Conservation (phyloP, 768 basidiomycete species). For the Xerocomellus amylosporus region DNA sequence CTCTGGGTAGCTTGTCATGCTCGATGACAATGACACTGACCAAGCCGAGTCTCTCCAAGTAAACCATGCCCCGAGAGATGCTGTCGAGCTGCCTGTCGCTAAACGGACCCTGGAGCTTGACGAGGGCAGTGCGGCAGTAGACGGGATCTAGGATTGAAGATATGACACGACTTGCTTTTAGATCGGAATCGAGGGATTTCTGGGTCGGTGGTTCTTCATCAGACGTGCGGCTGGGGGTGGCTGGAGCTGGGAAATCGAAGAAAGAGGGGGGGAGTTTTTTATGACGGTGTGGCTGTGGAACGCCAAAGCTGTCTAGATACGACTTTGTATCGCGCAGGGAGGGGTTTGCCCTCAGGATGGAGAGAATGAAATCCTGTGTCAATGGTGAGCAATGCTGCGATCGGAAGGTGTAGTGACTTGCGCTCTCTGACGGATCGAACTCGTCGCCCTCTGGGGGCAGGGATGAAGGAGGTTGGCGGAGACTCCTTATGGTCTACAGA, state of each 20-base stretch:
- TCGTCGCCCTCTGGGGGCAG: slow-evolving; percentile 24
- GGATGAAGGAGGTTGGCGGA: slow-evolving; percentile 20
- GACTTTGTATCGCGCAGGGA: slow-evolving; percentile 87
- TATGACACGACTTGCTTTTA: slow-evolving; percentile 51
- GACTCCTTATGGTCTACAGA: slow-evolving; percentile 29
- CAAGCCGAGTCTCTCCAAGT: slow-evolving; percentile 92
- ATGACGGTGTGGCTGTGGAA: slow-evolving; percentile 44
- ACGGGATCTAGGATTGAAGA: slow-evolving; percentile 84
- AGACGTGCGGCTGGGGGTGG: slow-evolving; percentile 11
- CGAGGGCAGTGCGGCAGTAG: slow-evolving; percentile 82
- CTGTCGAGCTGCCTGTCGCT: slow-evolving; percentile 90
- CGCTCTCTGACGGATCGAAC: slow-evolving; percentile 46
- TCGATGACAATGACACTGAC: slow-evolving; percentile 96
- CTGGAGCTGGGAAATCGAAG: slow-evolving; percentile 29
- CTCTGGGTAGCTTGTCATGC: slow-evolving; percentile 68
- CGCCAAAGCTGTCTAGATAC: slow-evolving; percentile 89
- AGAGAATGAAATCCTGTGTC: slow-evolving; percentile 89
- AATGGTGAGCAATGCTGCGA: slow-evolving; percentile 10
- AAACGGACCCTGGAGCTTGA: slow-evolving; percentile 97
- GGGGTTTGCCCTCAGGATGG: slow-evolving; percentile 89
- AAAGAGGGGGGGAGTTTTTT: slow-evolving; percentile 15
- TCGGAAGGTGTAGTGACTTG: slow-evolving; percentile 25
- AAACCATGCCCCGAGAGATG: slow-evolving; percentile 89
- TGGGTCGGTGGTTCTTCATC: slow-evolving; percentile 10
- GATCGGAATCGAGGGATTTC: slow-evolving; percentile 32